Conservation (phyloP, 2,329 filamentous ascomycete genomes). For the Dactylellina parvicollis region DNA sequence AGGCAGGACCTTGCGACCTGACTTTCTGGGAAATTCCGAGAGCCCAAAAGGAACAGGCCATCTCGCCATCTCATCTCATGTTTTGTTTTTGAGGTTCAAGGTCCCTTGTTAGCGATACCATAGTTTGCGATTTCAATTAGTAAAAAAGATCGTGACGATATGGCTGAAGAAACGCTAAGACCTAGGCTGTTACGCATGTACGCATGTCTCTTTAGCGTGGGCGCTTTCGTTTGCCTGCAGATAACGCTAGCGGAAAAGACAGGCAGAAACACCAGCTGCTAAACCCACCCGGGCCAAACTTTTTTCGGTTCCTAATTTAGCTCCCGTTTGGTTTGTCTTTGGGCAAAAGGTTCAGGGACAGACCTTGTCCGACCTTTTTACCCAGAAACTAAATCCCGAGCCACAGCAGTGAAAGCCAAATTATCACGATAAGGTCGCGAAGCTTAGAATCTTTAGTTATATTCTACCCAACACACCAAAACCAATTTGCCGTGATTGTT, state of each 20-base stretch:
- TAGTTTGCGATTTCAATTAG: background rate
- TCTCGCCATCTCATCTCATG: constrained; percentile 2
- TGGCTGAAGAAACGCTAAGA: constrained; percentile 1
- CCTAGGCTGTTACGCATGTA: no score
- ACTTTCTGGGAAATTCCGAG: background rate
- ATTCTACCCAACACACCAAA: background rate
- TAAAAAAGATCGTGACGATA: background rate
- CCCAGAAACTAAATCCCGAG: background rate
- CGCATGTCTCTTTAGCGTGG: constrained; percentile 25
- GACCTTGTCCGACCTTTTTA: background rate
- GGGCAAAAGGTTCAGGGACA: constrained; percentile 1
- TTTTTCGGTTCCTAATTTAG: constrained; percentile 34
- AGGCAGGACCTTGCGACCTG: background rate
- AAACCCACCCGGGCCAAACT: constrained; percentile 30
- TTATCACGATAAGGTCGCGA: background rate
- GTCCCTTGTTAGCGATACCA: background rate
- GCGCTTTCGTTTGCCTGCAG: constrained; percentile 32
- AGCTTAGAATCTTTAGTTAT: no score
- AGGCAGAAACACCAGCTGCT: no score
- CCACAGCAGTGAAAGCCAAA: background rate
- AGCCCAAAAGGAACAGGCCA: constrained; percentile 1
- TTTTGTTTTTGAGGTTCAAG: background rate
- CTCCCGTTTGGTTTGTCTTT: constrained; percentile 21
- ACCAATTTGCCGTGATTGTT: constrained; percentile 28
- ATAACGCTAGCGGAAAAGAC: no score